Conservation (phyloP, 192 early-diverging fungal species). For the Chytriomyces sp. region DNA sequence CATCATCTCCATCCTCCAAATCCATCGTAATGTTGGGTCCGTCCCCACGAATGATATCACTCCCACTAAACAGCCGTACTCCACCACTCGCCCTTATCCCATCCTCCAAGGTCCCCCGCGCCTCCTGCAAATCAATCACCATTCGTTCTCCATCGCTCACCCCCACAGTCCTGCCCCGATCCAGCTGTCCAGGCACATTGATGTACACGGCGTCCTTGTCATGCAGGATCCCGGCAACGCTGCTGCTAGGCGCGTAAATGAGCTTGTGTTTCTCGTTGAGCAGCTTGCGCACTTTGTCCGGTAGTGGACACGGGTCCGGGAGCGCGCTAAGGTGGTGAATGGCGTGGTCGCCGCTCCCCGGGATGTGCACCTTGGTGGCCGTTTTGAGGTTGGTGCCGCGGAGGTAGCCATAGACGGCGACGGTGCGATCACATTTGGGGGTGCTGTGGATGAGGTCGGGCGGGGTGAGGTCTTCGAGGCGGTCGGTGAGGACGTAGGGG, state of each 20-base stretch:
- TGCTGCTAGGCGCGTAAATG: constrained; percentile 97
- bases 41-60: constrained; percentile 50
- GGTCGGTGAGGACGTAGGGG: constrained; percentile 96
- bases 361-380: constrained; percentile 88
- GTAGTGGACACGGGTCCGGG: constrained; percentile 95
- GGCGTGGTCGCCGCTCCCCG: constrained; percentile 88
- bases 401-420: constrained; percentile 94
- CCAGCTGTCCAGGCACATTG: constrained; percentile 84
- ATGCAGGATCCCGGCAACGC: constrained; percentile 97
- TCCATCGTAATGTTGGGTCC: constrained; percentile 62
- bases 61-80: constrained; percentile 68
- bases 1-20: constrained; percentile 51
- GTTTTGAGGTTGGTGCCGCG: constrained; percentile 93
- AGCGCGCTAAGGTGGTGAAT: constrained; percentile 76
- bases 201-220: constrained; percentile 99
- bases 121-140: constrained; percentile 92
- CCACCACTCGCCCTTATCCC: constrained; percentile 63
- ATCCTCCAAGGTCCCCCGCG: constrained; percentile 68
- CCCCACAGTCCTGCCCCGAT: constrained; percentile 58
- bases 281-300: constrained; percentile 86
- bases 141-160: constrained; percentile 81
- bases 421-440: constrained; percentile 88
- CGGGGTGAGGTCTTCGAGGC: constrained; percentile 95
- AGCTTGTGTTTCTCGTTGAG: constrained; percentile 94
- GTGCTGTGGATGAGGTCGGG: constrained; percentile 78